Conservation (phyloP, 371 early-diverging fungal species). For the Mortierella sp. region DNA sequence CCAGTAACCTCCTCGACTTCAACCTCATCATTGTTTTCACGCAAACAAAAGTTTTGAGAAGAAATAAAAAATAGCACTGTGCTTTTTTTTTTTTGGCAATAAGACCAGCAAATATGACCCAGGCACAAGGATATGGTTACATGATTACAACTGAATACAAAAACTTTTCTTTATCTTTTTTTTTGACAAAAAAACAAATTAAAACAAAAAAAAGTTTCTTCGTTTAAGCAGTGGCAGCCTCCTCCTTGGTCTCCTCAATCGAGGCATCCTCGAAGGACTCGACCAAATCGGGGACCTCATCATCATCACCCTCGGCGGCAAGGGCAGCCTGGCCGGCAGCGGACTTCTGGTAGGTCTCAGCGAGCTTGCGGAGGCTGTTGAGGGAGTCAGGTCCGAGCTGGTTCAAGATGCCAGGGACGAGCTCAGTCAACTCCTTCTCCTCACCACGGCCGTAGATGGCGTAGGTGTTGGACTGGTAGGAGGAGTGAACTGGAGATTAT, state of each 20-base stretch:
- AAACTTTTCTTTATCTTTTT: neutral
- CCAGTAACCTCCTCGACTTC: neutral
- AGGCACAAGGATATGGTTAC: neutral
- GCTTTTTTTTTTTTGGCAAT: neutral
- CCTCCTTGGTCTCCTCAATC: conserved; percentile 42
- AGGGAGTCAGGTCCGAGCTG: conserved; percentile 97
- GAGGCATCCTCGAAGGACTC: conserved; percentile 61
- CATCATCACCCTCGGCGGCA: conserved; percentile 65
- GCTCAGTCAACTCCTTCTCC: conserved; percentile 93
- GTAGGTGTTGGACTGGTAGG: conserved; percentile 91
- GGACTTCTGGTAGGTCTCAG: conserved; percentile 46
- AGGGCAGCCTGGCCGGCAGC: conserved; percentile 50
- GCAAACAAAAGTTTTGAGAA: neutral
- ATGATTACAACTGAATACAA: neutral
- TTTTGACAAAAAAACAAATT: neutral
- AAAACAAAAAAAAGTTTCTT: neutral
- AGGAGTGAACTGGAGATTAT: conserved; percentile 81
- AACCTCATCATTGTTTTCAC: neutral
- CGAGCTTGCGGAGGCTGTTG: conserved; percentile 77
- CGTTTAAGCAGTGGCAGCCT: conserved; percentile 30
- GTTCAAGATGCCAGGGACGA: conserved; percentile 94
- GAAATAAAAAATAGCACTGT: neutral
- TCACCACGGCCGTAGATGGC: conserved; percentile 90
- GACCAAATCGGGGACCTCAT: conserved; percentile 61
- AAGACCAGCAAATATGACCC: neutral